Percentiles rank a stretch among this genome's conserved stretches.
These are phyloP conservation scores for Eucalyptus viminalis DNA, from an alignment of 345 rosid species.

Conservation along the genomic window DNA sequence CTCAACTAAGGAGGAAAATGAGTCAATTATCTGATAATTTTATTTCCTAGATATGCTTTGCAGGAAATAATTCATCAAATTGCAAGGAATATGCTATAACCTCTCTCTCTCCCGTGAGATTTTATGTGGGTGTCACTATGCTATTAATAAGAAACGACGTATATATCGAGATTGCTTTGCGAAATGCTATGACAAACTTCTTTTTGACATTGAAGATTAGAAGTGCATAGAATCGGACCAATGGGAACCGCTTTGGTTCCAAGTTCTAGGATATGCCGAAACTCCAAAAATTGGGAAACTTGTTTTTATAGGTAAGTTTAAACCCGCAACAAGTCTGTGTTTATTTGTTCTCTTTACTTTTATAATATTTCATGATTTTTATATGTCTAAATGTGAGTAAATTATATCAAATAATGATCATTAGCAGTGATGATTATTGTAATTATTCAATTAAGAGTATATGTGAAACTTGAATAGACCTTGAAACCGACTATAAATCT, in stretches of 20 bases:
- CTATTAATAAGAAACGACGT: not conserved
- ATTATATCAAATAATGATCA: no score
- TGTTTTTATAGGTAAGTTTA: no score
- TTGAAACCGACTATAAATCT: fast-evolving
- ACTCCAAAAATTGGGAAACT: no score
- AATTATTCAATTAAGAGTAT: no score
- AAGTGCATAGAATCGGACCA: fast-evolving
- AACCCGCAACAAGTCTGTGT: fast-evolving
- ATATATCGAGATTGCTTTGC: not conserved
- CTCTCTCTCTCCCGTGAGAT: not conserved
- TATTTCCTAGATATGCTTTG: not conserved
- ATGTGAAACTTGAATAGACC: fast-evolving
- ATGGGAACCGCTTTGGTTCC: no score
- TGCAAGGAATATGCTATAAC: not conserved
- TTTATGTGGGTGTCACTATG: not conserved
- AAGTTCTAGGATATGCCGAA: no score
- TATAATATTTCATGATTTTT: no score
- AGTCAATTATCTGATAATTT: not conserved
- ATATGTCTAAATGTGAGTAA: no score
- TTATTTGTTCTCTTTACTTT: no score
- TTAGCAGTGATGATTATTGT: fast-evolving
- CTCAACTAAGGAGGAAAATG: not conserved
- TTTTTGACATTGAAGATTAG: not conserved
- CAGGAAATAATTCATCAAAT: not conserved
- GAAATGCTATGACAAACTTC: not conserved